Evolutionary conservation across 2,329 filamentous ascomycete genomes (phyloP).

Genomic region (Trichoderma guizhouense): DNA sequence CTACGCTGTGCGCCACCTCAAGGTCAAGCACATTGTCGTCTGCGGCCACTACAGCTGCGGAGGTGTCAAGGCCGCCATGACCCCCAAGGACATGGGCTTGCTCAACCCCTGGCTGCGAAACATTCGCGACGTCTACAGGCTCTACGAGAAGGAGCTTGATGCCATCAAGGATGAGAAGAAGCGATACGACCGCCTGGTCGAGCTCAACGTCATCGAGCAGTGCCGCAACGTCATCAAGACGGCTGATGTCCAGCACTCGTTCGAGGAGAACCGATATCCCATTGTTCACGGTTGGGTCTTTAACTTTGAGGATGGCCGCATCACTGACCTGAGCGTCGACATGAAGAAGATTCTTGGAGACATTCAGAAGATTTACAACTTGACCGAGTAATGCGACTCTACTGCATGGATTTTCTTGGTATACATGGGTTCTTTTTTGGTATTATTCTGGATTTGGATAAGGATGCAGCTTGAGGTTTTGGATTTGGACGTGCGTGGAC

Average conservation of each 20-base stretch:
- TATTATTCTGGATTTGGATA: background rate
- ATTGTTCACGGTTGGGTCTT: slow-evolving; percentile 75
- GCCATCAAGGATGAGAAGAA: slow-evolving; percentile 55
- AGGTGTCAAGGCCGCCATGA: slow-evolving; percentile 72
- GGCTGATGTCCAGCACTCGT: slow-evolving; percentile 71
- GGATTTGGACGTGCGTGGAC: background rate
- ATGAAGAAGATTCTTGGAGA: slow-evolving; percentile 53
- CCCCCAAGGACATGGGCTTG: slow-evolving; percentile 65
- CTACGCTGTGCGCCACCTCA: slow-evolving; percentile 77
- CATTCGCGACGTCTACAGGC: slow-evolving; percentile 70
- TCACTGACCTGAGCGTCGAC: slow-evolving; percentile 63
- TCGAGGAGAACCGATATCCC: slow-evolving; percentile 59
- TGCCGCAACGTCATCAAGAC: slow-evolving; percentile 78
- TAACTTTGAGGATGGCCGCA: slow-evolving; percentile 62
- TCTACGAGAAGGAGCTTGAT: slow-evolving; percentile 69
- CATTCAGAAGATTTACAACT: slow-evolving; percentile 64
- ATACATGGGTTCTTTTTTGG: background rate
- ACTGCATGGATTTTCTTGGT: background rate
- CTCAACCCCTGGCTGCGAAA: slow-evolving; percentile 73
- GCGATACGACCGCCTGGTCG: slow-evolving; percentile 69
- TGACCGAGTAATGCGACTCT: slow-evolving; percentile 34
- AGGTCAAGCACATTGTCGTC: slow-evolving; percentile 77
- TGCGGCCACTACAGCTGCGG: slow-evolving; percentile 79
- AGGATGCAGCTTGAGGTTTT: background rate
- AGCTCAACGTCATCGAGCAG: slow-evolving; percentile 79